Evolutionary conservation across 1,139 yeast species (phyloP), one percentile per base, ranked within the genome.

Genomic region (Saccharomycopsis crataegensis): DNA sequence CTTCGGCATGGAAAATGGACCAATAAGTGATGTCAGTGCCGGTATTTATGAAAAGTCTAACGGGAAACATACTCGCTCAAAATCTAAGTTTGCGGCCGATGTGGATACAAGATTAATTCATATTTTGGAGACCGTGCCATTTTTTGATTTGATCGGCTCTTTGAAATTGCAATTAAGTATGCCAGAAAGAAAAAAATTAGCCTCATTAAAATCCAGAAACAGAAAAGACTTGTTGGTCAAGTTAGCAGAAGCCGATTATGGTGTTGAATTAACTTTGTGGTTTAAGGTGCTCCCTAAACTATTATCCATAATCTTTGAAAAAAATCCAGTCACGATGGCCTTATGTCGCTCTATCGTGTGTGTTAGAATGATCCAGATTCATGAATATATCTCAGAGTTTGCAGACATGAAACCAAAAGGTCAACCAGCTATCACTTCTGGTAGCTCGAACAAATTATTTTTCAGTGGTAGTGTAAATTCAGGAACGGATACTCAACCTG

Each of bases 231-330:
- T 87, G 1, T 69, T 94, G 31, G 73, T 86, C 0, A 76, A 82
- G 52, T 70, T 93, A 12, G 96, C 96, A 0, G 96, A 88, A 62
- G 86, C 96, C 1, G 96, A 87, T 58, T 86, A 90, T 64, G 97
- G 98, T 1, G 91, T 93, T 8, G 99, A 94, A 67, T 83, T 96
- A 1, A 96, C 99, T 0, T 71, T 94, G 31, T 94, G 99, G 99
- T 84, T 91, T 62, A 78, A 96, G 60, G 78, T 86, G 1, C 91
- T 86, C 63, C 98, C 98, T 1, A 79, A 77, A 48, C 70, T 94
- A 5, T 70, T 93, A 49, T 82, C 78, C 45, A 75, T 82, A 1
- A 81, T 94, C 59, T 90, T 88, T 61, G 89, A 83, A 57, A 77
- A 76, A 52, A 91, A 96, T 64, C 98, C 99, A 0, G 84, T 93